A percentile compares a stretch with the other conserved stretches of the same genome.
Evolutionary conservation across 2,329 filamentous ascomycete genomes (phyloP).

Genomic region (Dactylellina cionopaga): DNA sequence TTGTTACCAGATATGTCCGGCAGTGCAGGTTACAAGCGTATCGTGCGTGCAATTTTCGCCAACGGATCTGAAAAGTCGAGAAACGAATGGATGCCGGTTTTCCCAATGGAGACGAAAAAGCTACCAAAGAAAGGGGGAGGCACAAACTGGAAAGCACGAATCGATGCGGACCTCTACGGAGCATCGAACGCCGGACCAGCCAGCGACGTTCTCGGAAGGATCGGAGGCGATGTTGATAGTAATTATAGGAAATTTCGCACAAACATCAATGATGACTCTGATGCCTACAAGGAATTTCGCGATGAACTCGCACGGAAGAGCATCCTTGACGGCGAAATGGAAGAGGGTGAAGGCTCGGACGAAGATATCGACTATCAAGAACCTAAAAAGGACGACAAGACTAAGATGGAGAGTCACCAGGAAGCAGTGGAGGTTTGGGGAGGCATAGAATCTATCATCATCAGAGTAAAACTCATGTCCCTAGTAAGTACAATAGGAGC

Average conservation of each 20-base stretch:
- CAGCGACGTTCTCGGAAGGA: not conserved
- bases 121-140: slow-evolving; percentile 26
- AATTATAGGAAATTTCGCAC: slow-evolving; percentile 23
- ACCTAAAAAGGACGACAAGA: slow-evolving; percentile 23
- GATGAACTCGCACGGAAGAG: slow-evolving; percentile 3
- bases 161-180: slow-evolving; percentile 2
- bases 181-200: not conserved
- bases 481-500: slow-evolving; percentile 40
- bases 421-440: slow-evolving; percentile 37
- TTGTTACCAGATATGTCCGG: slow-evolving; percentile 29
- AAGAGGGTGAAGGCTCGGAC: slow-evolving; percentile 30
- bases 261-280: slow-evolving; percentile 26
- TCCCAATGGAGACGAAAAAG: slow-evolving; percentile 41
- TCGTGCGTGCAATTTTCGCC: slow-evolving; percentile 45
- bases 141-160: slow-evolving; percentile 11
- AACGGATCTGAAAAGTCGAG: slow-evolving; percentile 38
- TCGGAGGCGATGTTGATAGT: slow-evolving; percentile 1
- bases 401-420: slow-evolving; percentile 16
- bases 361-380: slow-evolving; percentile 7
- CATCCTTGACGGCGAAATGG: not conserved
- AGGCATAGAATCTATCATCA: slow-evolving; percentile 35
- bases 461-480: slow-evolving; percentile 43
- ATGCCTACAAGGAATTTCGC: slow-evolving; percentile 30
- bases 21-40: slow-evolving; percentile 41
- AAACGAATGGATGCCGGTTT: slow-evolving; percentile 38